These are phyloP conservation scores for Aspergillus fischeri DNA, from an alignment of 2,329 filamentous ascomycete species.

Conservation along the genomic window DNA sequence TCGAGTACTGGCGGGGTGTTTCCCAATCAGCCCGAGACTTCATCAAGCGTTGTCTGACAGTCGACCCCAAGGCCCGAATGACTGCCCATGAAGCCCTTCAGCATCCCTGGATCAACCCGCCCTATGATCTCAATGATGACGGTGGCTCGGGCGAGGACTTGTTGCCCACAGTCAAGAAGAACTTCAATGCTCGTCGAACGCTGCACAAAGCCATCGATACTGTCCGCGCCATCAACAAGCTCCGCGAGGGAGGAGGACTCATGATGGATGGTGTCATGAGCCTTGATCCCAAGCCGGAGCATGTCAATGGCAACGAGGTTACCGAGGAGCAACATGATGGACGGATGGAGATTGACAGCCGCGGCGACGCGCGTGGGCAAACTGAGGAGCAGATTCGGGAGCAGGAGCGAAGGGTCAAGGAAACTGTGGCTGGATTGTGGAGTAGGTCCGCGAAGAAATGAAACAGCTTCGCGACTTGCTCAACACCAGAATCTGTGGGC, in stretches of 20 bases:
- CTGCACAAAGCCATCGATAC: constrained; percentile 66
- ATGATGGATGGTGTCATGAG: constrained; percentile 61
- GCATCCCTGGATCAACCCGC: constrained; percentile 61
- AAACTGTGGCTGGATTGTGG: constrained; percentile 58
- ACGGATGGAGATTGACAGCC: constrained; percentile 54
- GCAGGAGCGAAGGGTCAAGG: constrained; percentile 57
- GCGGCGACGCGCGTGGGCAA: constrained; percentile 58
- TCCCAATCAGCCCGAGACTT: constrained; percentile 84
- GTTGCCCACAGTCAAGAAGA: constrained; percentile 64
- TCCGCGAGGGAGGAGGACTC: constrained; percentile 57
- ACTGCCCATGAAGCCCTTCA: constrained; percentile 75
- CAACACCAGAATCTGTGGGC: not conserved
- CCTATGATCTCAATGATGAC: constrained; percentile 41
- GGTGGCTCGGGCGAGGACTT: constrained; percentile 50
- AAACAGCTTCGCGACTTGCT: not conserved
- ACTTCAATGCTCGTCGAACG: constrained; percentile 63
- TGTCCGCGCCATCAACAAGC: constrained; percentile 64
- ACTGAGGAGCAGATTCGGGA: constrained; percentile 59
- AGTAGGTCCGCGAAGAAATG: constrained; percentile 19
- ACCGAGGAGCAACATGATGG: constrained; percentile 32
- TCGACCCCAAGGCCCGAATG: constrained; percentile 82
- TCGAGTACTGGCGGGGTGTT: constrained; percentile 95
- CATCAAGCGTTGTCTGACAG: constrained; percentile 84
- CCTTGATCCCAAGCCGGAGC: constrained; percentile 51
- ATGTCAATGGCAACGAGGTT: constrained; percentile 42